A percentile compares a stretch with the other conserved stretches of the same genome.
Evolutionary conservation across 805 yeast genomes (phyloP).

Genomic region (Teunomyces tritomae): DNA sequence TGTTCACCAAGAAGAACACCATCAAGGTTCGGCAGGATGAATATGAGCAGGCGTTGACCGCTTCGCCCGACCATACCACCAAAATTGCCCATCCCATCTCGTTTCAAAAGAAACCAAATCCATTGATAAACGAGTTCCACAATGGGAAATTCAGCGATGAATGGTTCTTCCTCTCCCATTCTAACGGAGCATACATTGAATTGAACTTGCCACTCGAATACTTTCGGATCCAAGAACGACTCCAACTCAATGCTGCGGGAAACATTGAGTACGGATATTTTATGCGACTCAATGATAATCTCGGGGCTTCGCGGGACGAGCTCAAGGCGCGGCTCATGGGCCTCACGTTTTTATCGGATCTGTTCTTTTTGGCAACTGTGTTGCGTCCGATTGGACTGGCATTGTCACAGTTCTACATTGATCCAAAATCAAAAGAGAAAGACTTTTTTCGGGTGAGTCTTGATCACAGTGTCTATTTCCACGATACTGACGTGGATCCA

Average conservation of each 20-base stretch:
- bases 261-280: constrained; percentile 27
- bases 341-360: constrained; percentile 29
- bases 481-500: constrained; percentile 35
- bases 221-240: not conserved
- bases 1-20: constrained; percentile 22
- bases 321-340: constrained; percentile 16
- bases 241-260: constrained; percentile 6
- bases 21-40: not conserved
- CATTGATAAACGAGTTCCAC: constrained; percentile 9
- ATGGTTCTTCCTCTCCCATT: constrained; percentile 16
- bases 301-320: constrained; percentile 21
- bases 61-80: not conserved
- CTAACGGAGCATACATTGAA: constrained; percentile 26
- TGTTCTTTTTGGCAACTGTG: constrained; percentile 29
- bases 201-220: constrained; percentile 26
- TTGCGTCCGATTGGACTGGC: constrained; percentile 22
- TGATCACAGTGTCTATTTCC: constrained; percentile 36
- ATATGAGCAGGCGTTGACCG: not conserved
- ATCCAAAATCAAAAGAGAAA: not conserved
- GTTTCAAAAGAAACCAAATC: constrained; percentile 9
- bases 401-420: not conserved
- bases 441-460: constrained; percentile 36
- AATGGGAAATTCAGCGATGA: constrained; percentile 11
- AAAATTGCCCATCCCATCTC: constrained; percentile 5
- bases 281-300: constrained; percentile 27